These are phyloP conservation scores for Actinidia polygama DNA, from an alignment of 179 eudicot species.

Conservation along the genomic window DNA sequence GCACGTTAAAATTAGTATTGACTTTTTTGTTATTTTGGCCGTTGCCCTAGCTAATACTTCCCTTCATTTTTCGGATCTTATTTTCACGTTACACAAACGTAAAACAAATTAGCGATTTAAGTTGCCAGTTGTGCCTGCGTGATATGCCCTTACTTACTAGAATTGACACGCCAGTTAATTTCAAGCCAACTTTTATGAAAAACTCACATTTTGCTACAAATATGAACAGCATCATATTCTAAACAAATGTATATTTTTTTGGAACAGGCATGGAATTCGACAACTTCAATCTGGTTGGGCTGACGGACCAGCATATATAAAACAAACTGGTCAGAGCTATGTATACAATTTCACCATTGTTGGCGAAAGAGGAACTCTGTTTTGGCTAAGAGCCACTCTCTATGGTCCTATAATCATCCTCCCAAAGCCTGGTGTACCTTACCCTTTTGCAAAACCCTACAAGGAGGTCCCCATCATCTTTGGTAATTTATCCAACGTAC, in stretches of 20 bases:
- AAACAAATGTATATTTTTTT: neutral
- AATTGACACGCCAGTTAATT: no score
- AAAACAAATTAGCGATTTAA: no score
- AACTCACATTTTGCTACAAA: no score
- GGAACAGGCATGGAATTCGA: conserved; percentile 58
- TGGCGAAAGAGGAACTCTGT: conserved; percentile 62
- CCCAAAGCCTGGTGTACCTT: conserved; percentile 42
- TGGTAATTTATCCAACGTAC: conserved; percentile 33
- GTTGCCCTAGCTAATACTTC: no score
- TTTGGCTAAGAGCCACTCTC: conserved; percentile 57
- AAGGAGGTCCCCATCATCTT: conserved; percentile 59
- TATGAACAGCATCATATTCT: no score
- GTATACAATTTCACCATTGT: conserved; percentile 58
- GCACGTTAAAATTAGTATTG: no score
- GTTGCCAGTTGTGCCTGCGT: no score
- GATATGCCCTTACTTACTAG: no score
- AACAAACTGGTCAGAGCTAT: conserved; percentile 59
- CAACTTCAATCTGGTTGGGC: conserved; percentile 71
- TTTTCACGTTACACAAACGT: no score
- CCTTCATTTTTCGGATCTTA: no score
- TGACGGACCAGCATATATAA: conserved; percentile 58
- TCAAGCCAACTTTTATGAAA: no score
- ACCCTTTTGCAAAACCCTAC: conserved; percentile 52
- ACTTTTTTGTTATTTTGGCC: no score
- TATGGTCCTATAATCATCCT: conserved; percentile 61